Base-by-base conservation (phyloP, 176 grass and related monocot species). In the Lolium multiflorum region DNA sequence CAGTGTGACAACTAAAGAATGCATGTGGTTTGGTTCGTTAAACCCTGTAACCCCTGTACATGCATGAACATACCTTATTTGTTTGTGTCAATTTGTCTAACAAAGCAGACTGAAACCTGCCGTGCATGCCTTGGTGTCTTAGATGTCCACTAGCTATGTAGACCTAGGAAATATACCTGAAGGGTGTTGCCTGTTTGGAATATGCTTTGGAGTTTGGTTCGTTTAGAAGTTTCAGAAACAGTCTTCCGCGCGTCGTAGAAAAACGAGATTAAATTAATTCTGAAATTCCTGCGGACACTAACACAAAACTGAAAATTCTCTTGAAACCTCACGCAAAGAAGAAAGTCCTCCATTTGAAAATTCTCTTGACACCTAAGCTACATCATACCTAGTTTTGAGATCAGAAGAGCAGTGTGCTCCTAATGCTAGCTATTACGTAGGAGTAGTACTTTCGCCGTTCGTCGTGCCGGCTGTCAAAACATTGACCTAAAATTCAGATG, bases 21-120 rank as follows among this genome's bases (percentile, higher is more conserved):
- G 81, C 87, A 41, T 83, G 74, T 83, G 74, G 25, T 61, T 70
- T 71, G 39, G 25, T 77, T 77, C 69, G 50, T 66, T 77, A 41
- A 44, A 68, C 59, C 72, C 4, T 28, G 56, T 84, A 43, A 82
- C 59, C 6, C 26, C 0, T 83, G 87, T 78, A 83, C 74, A 88
- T 88, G 87, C 74, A 71, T 78, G 18, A 57, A 47, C 52, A 63
- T 83, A 28, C 41, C 74, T 79, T 57, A 88, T 71, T 61, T 77
- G 87, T 84, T 73, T 26, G 74, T 88, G 81, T 78, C 41, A 75
- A 43, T 71, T 52, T 41, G 41, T 75, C 72, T 88, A 83, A 83
- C 71, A 76, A 76, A 37, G 3, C 65, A 77, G 63, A 51, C 52
- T 21, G 35, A 55, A 51, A 47, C 77, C 21, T 24, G 12, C 28